Conservation (phyloP, 495 filamentous ascomycete genomes). For the Tuber microsphaerosporum region DNA sequence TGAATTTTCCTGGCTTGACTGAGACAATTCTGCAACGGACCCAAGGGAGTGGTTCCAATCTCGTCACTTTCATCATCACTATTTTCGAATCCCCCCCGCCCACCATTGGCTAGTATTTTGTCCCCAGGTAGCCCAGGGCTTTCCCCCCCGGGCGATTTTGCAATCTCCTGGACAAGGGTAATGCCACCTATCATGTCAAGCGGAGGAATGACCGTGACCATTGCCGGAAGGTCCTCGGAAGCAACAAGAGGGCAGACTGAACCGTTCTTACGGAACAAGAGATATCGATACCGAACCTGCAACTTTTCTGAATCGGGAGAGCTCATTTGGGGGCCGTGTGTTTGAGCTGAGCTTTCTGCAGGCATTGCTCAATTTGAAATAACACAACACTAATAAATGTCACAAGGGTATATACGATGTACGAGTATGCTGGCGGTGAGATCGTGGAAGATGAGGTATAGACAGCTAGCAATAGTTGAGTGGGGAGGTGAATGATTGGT, state of each 20-base stretch:
- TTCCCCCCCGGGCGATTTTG: neutral
- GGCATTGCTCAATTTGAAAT: slow-evolving; percentile 5
- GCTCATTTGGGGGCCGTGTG: slow-evolving; percentile 3
- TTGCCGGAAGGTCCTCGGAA: slow-evolving; percentile 16
- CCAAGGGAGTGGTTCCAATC: neutral
- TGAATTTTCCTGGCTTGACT: neutral
- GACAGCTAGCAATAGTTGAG: slow-evolving; percentile 10
- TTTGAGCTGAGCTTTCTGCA: slow-evolving; percentile 3
- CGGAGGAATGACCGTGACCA: slow-evolving; percentile 23
- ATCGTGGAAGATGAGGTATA: slow-evolving; percentile 5
- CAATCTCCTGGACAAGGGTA: slow-evolving; percentile 27
- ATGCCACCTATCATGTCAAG: slow-evolving; percentile 8
- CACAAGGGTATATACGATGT: slow-evolving; percentile 4
- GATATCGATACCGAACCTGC: slow-evolving; percentile 18
- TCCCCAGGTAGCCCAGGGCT: neutral
- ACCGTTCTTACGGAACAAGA: slow-evolving; percentile 21
- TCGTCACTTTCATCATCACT: neutral
- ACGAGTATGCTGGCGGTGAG: slow-evolving; percentile 1
- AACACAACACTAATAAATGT: neutral
- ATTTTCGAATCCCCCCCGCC: neutral
- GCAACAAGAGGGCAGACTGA: slow-evolving; percentile 23
- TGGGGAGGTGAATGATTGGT: neutral
- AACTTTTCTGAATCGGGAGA: neutral
- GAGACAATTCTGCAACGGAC: neutral
- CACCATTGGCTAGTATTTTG: neutral